A percentile compares a stretch with the other conserved stretches of the same genome.
Conservation (phyloP, 1,284 basidiomycete species). For the Leccinum ponderosum region DNA sequence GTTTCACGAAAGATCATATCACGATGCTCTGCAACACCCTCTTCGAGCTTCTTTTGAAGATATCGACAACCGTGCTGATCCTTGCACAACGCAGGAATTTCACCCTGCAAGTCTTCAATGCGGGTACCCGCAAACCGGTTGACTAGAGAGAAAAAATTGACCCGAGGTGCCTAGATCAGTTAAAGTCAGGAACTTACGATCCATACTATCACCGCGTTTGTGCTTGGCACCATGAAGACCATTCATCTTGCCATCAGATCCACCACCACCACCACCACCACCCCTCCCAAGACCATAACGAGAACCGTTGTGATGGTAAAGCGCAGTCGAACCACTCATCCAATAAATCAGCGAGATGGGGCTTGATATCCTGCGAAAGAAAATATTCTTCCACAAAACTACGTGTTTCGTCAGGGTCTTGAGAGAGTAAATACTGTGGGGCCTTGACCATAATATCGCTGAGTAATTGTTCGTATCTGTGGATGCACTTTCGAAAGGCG, state of each 20-base stretch:
- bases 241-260: slow-evolving; percentile 76
- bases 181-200: slow-evolving; percentile 69
- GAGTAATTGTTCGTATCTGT: too few relatives aligned
- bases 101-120: slow-evolving; percentile 93
- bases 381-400: too few relatives aligned
- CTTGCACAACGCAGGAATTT: slow-evolving; percentile 93
- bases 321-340: slow-evolving; percentile 68
- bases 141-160: slow-evolving; percentile 46
- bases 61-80: slow-evolving; percentile 99
- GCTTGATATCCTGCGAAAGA: too few relatives aligned
- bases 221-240: slow-evolving; percentile 90
- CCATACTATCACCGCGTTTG: slow-evolving; percentile 84
- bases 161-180: slow-evolving; percentile 4
- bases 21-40: slow-evolving; percentile 90
- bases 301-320: slow-evolving; percentile 78
- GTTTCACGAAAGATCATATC: slow-evolving; percentile 99
- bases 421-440: too few relatives aligned
- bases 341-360: too few relatives aligned
- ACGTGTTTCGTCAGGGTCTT: too few relatives aligned
- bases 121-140: slow-evolving; percentile 95
- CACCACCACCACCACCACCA: slow-evolving; percentile 4
- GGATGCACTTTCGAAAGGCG: too few relatives aligned
- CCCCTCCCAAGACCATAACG: slow-evolving; percentile 67
- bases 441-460: too few relatives aligned
- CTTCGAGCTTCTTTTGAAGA: slow-evolving; percentile 98